Evolutionary conservation across 1,284 basidiomycete species (phyloP), one percentile per base, ranked within the genome.

Genomic region (Pseudozyma hubeiensis): DNA sequence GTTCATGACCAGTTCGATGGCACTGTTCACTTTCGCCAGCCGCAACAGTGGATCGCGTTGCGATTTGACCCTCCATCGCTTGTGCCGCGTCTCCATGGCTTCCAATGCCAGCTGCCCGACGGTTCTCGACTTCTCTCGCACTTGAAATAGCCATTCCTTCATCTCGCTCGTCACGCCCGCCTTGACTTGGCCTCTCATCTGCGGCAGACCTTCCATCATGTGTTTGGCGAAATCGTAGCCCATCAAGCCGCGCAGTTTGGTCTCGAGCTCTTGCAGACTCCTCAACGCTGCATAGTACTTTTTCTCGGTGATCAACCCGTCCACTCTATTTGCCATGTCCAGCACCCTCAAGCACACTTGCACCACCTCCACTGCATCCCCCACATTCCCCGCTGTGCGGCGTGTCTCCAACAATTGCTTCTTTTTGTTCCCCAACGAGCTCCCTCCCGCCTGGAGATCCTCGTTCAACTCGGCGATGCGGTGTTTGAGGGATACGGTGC

Each of bases 91-190:
- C 50, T 94, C 92, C 93, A 98, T 98, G 19, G 90, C 90, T 74
- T 97, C 94, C 37, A 97, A 88, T 0, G 96, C 96, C 6, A 94
- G 88, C 69, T 89, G 89, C 3, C 97, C 97, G 1, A 99, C 92
- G 49, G 92, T 89, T 0, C 91, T 89, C 60, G 92, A 93, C 64
- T 92, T 89, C 78, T 97, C 94, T 54, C 97, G 88, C 59, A 98
- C 94, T 79, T 98, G 94, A 56, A 96, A 90, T 30, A 99, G 87
- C 97, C 97, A 99, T 69, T 97, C 92, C 84, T 98, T 99, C 87
- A 94, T 92, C 8, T 94, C 93, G 0, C 93, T 91, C 0, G 93
- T 96, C 2, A 99, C 97, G 0, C 93, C 92, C 78, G 93, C 91
- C 83, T 95, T 93, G 81, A 99, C 93, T 75, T 94, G 92, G 19